phyloP scores from a whole-genome alignment of 805 yeast species.

The Ogataea nitratoaversa region DNA sequence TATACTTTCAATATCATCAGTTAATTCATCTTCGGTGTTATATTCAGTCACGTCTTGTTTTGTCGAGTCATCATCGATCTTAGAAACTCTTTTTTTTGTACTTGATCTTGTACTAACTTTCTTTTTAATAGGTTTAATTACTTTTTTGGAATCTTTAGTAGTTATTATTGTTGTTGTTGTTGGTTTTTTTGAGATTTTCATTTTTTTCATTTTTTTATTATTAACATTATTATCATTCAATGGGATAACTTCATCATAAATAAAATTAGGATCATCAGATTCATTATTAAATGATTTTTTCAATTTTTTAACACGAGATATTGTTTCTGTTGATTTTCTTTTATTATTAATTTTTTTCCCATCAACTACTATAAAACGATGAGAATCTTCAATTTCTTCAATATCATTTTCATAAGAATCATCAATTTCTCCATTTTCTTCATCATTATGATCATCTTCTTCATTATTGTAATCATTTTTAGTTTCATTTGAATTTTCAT shows the following conservation, averaged over 20 bases:
- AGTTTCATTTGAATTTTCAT: too few relatives aligned
- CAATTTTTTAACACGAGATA: background rate
- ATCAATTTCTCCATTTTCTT: conserved; percentile 1
- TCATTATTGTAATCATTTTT: too few relatives aligned
- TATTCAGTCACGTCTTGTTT: background rate
- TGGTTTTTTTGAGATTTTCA: background rate
- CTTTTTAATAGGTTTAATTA: background rate
- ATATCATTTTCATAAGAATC: background rate
- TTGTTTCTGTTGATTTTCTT: background rate
- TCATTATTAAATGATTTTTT: too few relatives aligned
- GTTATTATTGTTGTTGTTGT: background rate
- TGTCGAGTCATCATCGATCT: background rate
- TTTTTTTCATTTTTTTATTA: background rate
- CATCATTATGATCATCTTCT: too few relatives aligned
- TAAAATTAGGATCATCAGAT: too few relatives aligned
- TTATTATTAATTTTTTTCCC: background rate
- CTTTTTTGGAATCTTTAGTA: background rate
- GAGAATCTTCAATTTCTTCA: background rate
- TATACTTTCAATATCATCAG: background rate
- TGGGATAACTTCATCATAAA: too few relatives aligned
- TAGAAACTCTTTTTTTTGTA: background rate
- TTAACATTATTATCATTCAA: background rate
- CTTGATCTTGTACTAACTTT: background rate
- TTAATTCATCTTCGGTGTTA: background rate
- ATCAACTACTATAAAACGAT: background rate